Conservation (phyloP, 2,329 filamentous ascomycete genomes). For the Tolypocladium guangdongense region DNA sequence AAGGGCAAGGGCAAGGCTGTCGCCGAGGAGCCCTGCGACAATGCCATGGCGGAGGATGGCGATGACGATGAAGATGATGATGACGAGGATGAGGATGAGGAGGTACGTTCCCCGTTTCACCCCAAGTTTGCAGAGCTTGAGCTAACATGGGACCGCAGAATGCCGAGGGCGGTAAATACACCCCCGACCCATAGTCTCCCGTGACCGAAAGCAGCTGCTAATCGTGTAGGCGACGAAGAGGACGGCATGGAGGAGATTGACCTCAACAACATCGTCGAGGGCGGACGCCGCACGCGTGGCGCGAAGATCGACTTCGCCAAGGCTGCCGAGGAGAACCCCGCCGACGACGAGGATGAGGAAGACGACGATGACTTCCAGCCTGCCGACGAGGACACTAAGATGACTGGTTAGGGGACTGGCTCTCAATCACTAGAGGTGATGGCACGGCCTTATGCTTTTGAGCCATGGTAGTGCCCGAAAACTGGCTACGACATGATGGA, state of each 20-base stretch:
- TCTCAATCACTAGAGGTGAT: background rate
- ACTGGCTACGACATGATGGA: background rate
- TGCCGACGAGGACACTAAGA: slow-evolving; percentile 55
- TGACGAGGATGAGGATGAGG: slow-evolving; percentile 31
- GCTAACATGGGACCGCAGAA: slow-evolving; percentile 16
- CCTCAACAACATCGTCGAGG: slow-evolving; percentile 71
- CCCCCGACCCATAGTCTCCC: background rate
- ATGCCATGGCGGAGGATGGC: slow-evolving; percentile 65
- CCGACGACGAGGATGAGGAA: slow-evolving; percentile 68
- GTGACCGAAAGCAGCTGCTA: slow-evolving; percentile 10
- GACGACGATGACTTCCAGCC: slow-evolving; percentile 64
- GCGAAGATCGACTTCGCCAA: slow-evolving; percentile 89
- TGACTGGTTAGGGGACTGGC: slow-evolving; percentile 32
- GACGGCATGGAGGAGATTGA: slow-evolving; percentile 91
- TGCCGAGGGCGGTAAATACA: slow-evolving; percentile 18
- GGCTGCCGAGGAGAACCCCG: slow-evolving; percentile 68
- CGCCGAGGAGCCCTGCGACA: slow-evolving; percentile 40
- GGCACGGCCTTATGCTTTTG: background rate
- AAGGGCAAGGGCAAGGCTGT: slow-evolving; percentile 85
- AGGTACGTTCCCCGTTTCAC: slow-evolving; percentile 11
- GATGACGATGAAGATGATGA: slow-evolving; percentile 41
- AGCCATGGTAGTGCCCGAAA: background rate
- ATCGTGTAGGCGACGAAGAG: slow-evolving; percentile 45
- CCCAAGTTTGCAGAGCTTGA: background rate
- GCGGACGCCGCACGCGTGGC: slow-evolving; percentile 77